Percentiles rank a stretch among this genome's conserved stretches.
Conservation (phyloP, 176 grass and related monocot genomes). For the Secale cereale region DNA sequence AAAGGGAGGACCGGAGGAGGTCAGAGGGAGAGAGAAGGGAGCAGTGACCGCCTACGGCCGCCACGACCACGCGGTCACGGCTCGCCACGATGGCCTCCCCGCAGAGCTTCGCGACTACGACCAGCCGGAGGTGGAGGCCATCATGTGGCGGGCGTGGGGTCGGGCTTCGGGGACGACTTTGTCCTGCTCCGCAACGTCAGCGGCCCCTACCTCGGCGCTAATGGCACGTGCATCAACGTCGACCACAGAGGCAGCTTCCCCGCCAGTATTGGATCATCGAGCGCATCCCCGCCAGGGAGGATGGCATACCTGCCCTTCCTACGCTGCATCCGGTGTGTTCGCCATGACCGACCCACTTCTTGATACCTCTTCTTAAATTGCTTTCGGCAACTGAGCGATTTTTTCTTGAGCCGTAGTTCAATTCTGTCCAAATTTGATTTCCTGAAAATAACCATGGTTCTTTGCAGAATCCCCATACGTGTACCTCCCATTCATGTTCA, state of each 20-base stretch:
- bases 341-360: not conserved
- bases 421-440: too few species aligned
- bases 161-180: not conserved
- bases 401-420: not conserved
- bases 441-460: too few species aligned
- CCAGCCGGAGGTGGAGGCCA: not conserved
- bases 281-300: not conserved
- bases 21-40: too few species aligned
- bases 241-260: not conserved
- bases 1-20: too few species aligned
- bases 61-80: not conserved
- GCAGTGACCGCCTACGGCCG: not conserved
- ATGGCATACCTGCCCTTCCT: not conserved
- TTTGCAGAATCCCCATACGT: too few species aligned
- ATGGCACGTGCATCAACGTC: not conserved
- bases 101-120: not conserved
- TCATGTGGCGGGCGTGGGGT: not conserved
- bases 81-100: not conserved
- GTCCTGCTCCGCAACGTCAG: not conserved
- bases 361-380: too few species aligned
- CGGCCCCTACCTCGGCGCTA: not conserved
- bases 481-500: too few species aligned
- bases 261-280: not conserved
- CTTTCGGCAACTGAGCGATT: too few species aligned
- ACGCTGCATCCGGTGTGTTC: not conserved